Base-by-base conservation (phyloP, 2,329 filamentous ascomycete species). In the Colletotrichum sp. region DNA sequence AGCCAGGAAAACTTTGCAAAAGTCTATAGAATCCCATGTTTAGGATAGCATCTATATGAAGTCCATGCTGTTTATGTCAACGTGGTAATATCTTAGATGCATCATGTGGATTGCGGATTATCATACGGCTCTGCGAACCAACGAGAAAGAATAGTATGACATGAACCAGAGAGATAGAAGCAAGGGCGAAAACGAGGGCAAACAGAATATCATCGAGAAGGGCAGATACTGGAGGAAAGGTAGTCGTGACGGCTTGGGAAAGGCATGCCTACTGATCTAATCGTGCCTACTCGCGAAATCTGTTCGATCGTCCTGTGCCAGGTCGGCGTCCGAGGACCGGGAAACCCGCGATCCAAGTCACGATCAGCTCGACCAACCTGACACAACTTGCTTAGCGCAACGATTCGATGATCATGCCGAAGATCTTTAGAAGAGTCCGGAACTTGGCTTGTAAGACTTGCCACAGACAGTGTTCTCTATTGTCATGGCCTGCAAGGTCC, bases 61-160 rank as follows among this genome's bases (percentile, higher is more conserved):
- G 0, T 9, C 8, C 1, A 39, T 39, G 36, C 0, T 2, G 16
- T 44, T 18, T 1, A 18, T n/a, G 18, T n/a, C 2, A 49, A n/a
- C 8, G 18, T 6, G 9, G 39, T n/a, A 6, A 1, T 2, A n/a
- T 49, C n/a, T n/a, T n/a, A n/a, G n/a, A n/a, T n/a, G n/a, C n/a
- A n/a, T n/a, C n/a, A n/a, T n/a, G n/a, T n/a, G n/a, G n/a, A n/a
- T n/a, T n/a, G n/a, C n/a, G n/a, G n/a, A n/a, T n/a, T n/a, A n/a
- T n/a, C n/a, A n/a, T n/a, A n/a, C n/a, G n/a, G n/a, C n/a, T n/a
- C n/a, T n/a, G n/a, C n/a, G n/a, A n/a, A n/a, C n/a, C n/a, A n/a
- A n/a, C n/a, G n/a, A n/a, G n/a, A n/a, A n/a, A n/a, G n/a, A n/a
- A n/a, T n/a, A n/a, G n/a, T n/a, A n/a, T n/a, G n/a, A n/a, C n/a